phyloP scores from a whole-genome alignment of 106 monocot species.

The Dendrobium officinale region DNA sequence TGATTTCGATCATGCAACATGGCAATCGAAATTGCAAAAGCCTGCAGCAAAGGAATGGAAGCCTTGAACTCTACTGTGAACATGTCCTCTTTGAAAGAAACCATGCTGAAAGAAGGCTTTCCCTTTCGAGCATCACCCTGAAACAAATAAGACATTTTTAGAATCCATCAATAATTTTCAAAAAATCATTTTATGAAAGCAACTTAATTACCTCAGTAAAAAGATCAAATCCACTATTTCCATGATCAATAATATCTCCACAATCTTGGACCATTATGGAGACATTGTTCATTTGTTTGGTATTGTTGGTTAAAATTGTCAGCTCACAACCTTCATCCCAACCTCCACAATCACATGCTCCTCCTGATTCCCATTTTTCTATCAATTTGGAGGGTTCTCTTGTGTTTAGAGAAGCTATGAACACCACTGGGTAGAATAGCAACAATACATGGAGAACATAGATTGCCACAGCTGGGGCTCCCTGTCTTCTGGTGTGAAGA shows the following conservation, averaged over 20 bases:
- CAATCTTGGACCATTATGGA: conserved; percentile 5
- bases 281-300: conserved; percentile 7
- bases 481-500: conserved; percentile 12
- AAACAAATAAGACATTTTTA: neutral
- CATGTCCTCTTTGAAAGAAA: conserved; percentile 55
- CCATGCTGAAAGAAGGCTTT: conserved; percentile 52
- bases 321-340: conserved; percentile 91
- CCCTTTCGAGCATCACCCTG: conserved; percentile 38
- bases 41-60: conserved; percentile 63
- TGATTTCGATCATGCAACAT: conserved; percentile 38
- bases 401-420: conserved; percentile 44
- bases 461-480: neutral
- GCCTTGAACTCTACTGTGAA: conserved; percentile 63
- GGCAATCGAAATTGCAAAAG: conserved; percentile 70
- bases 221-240: conserved; percentile 33
- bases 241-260: conserved; percentile 4
- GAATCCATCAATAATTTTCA: neutral
- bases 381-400: conserved; percentile 60
- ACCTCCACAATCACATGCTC: conserved; percentile 94
- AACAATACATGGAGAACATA: conserved; percentile 16
- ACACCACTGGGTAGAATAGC: conserved; percentile 59
- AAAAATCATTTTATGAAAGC: neutral
- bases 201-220: conserved; percentile 39
- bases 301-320: conserved; percentile 33
- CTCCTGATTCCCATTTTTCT: conserved; percentile 78